These are phyloP conservation scores for Daldinia sp. DNA, from an alignment of 2,329 filamentous ascomycete genomes.

Conservation along the genomic window DNA sequence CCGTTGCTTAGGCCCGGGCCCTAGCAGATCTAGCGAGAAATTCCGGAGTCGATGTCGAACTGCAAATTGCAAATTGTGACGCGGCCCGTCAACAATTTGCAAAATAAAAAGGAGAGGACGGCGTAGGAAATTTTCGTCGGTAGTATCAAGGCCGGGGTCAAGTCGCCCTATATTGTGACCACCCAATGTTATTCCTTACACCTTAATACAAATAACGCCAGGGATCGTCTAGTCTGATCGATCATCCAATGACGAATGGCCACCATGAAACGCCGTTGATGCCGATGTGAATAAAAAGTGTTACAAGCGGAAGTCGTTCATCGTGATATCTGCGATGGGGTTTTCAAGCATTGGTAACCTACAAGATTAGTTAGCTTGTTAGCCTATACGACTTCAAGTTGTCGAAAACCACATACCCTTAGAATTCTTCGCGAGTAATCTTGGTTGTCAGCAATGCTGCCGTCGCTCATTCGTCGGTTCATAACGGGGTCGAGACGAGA, in stretches of 20 bases:
- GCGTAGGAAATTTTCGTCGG: constrained; percentile 37
- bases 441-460: constrained; percentile 95
- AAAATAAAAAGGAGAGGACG: constrained; percentile 46
- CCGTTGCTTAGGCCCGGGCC: constrained; percentile 33
- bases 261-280: constrained; percentile 49
- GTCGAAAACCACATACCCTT: constrained; percentile 69
- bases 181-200: constrained; percentile 42
- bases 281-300: constrained; percentile 45
- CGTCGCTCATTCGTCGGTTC: constrained; percentile 87
- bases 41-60: constrained; percentile 36
- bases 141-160: constrained; percentile 34
- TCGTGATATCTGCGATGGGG: constrained; percentile 45
- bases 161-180: constrained; percentile 36
- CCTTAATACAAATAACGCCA: constrained; percentile 48
- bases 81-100: constrained; percentile 27
- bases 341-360: constrained; percentile 49
- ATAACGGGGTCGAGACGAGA: constrained; percentile 87
- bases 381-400: neutral
- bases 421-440: constrained; percentile 97
- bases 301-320: constrained; percentile 46
- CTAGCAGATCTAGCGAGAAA: constrained; percentile 40
- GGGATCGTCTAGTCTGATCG: constrained; percentile 44
- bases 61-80: constrained; percentile 29
- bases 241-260: constrained; percentile 47
- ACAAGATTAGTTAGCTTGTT: constrained; percentile 15